phyloP scores from a whole-genome alignment of 495 filamentous ascomycete species.

The Xylaria castorea region DNA sequence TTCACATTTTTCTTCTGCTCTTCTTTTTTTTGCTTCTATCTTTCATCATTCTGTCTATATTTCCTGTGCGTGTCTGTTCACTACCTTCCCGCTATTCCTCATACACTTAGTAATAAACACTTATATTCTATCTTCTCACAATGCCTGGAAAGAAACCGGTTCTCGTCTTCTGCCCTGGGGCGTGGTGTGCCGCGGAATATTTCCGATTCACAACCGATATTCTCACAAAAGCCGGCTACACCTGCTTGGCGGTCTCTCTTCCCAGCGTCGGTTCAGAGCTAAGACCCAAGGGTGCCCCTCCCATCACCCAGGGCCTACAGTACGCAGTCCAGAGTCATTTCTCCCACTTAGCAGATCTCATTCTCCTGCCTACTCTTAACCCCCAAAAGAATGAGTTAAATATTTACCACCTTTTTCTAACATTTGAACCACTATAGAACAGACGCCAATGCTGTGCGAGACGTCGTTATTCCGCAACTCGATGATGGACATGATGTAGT shows the following conservation, averaged over 20 bases:
- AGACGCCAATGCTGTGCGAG: conserved; percentile 36
- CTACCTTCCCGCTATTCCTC: neutral
- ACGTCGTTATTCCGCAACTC: conserved; percentile 39
- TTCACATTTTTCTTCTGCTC: neutral
- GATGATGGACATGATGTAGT: conserved; percentile 53
- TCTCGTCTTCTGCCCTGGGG: conserved; percentile 56
- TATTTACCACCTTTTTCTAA: neutral
- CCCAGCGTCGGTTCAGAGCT: conserved; percentile 43
- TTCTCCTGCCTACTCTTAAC: neutral
- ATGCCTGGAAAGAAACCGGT: conserved; percentile 34
- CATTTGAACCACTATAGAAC: conserved; percentile 16
- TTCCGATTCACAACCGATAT: conserved; percentile 44
- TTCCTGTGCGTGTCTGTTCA: neutral
- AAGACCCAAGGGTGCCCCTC: conserved; percentile 30
- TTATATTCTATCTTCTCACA: neutral
- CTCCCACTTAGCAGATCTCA: neutral
- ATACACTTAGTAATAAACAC: neutral
- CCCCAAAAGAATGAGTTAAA: neutral
- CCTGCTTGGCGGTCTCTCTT: conserved; percentile 45
- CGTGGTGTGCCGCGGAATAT: conserved; percentile 51
- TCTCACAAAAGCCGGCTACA: conserved; percentile 46
- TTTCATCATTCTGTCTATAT: neutral
- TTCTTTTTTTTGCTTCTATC: neutral
- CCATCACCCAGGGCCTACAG: conserved; percentile 33
- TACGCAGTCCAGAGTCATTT: neutral